Percentiles rank a stretch among this genome's conserved stretches.
These are phyloP conservation scores for Vitis hybrid DNA, from an alignment of 177 flowering plant genomes.

Conservation along the genomic window DNA sequence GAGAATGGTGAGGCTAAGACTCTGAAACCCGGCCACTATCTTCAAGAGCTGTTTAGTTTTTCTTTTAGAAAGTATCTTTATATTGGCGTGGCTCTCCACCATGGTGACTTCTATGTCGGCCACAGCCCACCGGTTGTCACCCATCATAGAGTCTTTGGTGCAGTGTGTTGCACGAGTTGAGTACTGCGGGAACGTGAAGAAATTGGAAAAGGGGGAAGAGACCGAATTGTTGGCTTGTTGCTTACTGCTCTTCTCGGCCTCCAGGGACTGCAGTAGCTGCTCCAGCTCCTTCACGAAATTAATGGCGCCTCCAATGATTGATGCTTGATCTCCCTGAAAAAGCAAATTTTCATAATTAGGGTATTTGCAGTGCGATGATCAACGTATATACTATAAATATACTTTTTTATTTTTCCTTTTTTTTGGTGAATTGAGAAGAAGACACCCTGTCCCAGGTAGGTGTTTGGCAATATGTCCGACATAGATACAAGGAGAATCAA, in stretches of 20 bases:
- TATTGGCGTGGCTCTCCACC: conserved; percentile 88
- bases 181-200: conserved; percentile 72
- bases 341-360: background rate
- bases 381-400: too few relatives aligned
- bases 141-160: conserved; percentile 5
- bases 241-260: conserved; percentile 27
- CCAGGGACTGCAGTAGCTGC: conserved; percentile 45
- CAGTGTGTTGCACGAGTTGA: conserved; percentile 25
- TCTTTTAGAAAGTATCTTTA: conserved; percentile 61
- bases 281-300: conserved; percentile 64
- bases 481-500: too few relatives aligned
- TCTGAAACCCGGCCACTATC: conserved; percentile 60
- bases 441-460: too few relatives aligned
- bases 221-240: conserved; percentile 11
- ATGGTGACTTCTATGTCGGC: conserved; percentile 88
- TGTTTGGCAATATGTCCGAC: too few relatives aligned
- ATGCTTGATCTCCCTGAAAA: conserved; percentile 65
- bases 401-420: too few relatives aligned
- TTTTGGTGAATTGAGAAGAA: too few relatives aligned
- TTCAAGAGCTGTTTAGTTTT: conserved; percentile 67
- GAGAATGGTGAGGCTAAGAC: conserved; percentile 53
- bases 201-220: conserved; percentile 46
- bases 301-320: conserved; percentile 66
- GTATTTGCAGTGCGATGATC: too few relatives aligned
- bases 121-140: conserved; percentile 23